Conservation (phyloP, 148 eudicot species). For the Oxyria digyna region DNA sequence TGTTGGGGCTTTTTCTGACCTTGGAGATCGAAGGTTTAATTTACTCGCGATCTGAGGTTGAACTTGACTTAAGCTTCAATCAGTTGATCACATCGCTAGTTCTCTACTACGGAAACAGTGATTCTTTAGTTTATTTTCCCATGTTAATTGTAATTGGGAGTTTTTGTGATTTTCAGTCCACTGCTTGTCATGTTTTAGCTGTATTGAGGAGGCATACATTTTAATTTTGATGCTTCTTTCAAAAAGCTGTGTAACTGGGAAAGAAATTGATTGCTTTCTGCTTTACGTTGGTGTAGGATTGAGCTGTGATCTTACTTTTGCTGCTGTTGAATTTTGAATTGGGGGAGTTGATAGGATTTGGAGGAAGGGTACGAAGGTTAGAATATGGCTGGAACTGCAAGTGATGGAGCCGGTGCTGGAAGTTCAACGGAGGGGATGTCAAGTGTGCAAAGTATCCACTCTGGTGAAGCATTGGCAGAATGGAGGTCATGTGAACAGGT, state of each 20-base stretch:
- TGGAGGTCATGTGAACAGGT: slow-evolving; percentile 89
- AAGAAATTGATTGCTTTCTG: not conserved
- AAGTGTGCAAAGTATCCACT: slow-evolving; percentile 43
- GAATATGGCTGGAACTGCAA: slow-evolving; percentile 65
- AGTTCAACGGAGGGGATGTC: slow-evolving; percentile 43
- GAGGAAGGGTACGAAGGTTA: slow-evolving; percentile 19
- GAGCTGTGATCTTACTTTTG: not conserved
- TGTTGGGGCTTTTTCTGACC: not conserved
- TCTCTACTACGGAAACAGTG: not conserved
- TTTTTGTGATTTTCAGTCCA: not conserved
- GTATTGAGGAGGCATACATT: not conserved
- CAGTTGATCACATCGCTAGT: not conserved
- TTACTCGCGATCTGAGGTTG: not conserved
- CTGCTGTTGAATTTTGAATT: not conserved
- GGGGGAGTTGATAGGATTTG: slow-evolving; percentile 29
- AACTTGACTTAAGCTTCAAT: not conserved
- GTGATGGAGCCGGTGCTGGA: slow-evolving; percentile 52
- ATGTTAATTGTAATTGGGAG: not conserved
- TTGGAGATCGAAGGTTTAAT: not conserved
- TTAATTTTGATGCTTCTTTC: not conserved
- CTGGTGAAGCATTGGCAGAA: slow-evolving; percentile 67
- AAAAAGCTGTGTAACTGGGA: not conserved
- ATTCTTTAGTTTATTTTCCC: not conserved
- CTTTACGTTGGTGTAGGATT: slow-evolving; percentile 9
- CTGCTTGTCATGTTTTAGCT: not conserved